Percentiles rank a stretch among this genome's conserved stretches.
These are phyloP conservation scores for Hordeum pubiflorum DNA, from an alignment of 202 grass and related monocot genomes.

Conservation along the genomic window DNA sequence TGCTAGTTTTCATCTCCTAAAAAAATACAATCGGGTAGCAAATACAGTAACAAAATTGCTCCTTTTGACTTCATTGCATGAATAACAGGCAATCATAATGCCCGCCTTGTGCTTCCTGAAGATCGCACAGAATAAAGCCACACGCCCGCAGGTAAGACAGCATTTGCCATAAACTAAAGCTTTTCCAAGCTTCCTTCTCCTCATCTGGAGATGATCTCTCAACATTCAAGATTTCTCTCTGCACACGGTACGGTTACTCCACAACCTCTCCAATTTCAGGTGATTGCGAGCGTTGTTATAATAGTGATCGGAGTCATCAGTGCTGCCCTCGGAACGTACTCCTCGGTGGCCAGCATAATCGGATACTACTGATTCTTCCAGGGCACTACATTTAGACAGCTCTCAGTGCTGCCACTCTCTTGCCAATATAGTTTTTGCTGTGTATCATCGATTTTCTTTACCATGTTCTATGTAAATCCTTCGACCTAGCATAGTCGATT, in stretches of 20 bases:
- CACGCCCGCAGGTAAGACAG: conserved; percentile 44
- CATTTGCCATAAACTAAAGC: neutral
- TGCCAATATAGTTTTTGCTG: neutral
- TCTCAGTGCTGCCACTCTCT: neutral
- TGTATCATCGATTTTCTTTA: neutral
- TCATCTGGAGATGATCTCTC: neutral
- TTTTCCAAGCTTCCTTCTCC: neutral
- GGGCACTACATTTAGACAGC: neutral
- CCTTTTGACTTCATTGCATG: neutral
- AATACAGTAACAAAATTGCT: neutral
- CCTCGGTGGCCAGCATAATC: conserved; percentile 42
- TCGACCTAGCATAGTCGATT: neutral
- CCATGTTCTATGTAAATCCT: neutral
- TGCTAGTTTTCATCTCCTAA: neutral
- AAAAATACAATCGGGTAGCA: neutral
- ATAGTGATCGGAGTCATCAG: conserved; percentile 42
- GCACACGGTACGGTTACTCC: neutral
- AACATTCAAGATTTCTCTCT: neutral
- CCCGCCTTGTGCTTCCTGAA: conserved; percentile 78
- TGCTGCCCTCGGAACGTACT: conserved; percentile 60
- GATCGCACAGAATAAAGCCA: conserved; percentile 66
- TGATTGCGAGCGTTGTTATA: conserved; percentile 42
- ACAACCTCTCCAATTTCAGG: conserved; percentile 37
- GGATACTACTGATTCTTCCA: conserved; percentile 33
- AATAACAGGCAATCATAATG: conserved; percentile 71